Percentiles rank a stretch among this genome's conserved stretches.
Evolutionary conservation across 2,329 filamentous ascomycete genomes (phyloP).

Genomic region (Colletotrichum sp.): DNA sequence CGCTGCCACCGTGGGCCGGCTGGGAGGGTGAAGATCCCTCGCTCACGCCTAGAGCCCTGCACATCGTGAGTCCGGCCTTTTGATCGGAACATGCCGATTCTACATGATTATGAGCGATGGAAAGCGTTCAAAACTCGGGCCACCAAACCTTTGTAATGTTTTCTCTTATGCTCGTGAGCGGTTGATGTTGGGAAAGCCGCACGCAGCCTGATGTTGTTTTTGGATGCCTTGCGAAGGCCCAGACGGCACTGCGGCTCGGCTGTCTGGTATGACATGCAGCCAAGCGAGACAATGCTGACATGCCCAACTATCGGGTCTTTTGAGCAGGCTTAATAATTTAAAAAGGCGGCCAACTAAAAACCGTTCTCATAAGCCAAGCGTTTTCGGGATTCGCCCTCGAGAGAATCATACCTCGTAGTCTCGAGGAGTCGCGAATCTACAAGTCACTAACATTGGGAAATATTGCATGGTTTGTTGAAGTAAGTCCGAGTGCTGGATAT

Average conservation of each 20-base stretch:
- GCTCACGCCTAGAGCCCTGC: background rate
- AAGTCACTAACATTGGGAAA: background rate
- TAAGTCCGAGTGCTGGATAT: fast-evolving
- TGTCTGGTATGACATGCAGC: background rate
- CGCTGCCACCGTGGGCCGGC: background rate
- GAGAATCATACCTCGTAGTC: too few relatives aligned
- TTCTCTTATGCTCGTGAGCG: background rate
- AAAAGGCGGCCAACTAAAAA: too few relatives aligned
- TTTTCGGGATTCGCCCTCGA: background rate
- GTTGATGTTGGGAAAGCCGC: background rate
- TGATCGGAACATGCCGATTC: background rate
- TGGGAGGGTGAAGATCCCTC: background rate
- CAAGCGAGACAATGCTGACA: background rate
- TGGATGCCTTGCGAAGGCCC: background rate
- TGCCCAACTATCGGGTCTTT: background rate
- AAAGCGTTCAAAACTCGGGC: fast-evolving
- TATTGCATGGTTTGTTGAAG: background rate
- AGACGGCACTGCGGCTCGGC: background rate
- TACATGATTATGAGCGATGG: fast-evolving
- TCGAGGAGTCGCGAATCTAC: too few relatives aligned
- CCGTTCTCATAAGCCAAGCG: too few relatives aligned
- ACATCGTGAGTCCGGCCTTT: background rate
- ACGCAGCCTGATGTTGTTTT: background rate
- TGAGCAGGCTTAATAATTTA: background rate
- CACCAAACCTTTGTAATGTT: background rate